Percentiles rank a stretch among this genome's conserved stretches.
phyloP scores from a whole-genome alignment of 805 yeast genomes.

The Nakazawaea ambrosiae region DNA sequence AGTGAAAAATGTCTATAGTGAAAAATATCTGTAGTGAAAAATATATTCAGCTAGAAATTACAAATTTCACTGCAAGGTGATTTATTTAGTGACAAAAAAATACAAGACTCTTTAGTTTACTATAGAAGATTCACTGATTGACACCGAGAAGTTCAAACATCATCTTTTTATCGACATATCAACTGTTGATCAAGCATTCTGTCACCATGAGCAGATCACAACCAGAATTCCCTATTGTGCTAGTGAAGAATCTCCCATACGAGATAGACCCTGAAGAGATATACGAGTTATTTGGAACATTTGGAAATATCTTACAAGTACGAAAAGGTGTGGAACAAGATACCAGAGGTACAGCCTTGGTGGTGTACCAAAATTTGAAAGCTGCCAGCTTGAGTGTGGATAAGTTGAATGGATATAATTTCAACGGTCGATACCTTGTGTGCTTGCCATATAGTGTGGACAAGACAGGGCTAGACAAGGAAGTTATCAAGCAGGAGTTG shows the following conservation, averaged over 20 bases:
- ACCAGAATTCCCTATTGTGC: constrained; percentile 28
- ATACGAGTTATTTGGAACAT: constrained; percentile 45
- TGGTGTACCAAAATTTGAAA: constrained; percentile 41
- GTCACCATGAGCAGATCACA: constrained; percentile 3
- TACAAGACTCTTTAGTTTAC: no score
- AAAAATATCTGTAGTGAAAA: no score
- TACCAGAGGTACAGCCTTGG: constrained; percentile 46
- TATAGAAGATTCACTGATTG: no score
- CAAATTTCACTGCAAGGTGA: no score
- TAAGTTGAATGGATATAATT: constrained; percentile 55
- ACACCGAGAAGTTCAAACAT: no score
- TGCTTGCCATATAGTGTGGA: constrained; percentile 42
- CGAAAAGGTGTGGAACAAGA: constrained; percentile 32
- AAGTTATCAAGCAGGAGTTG: constrained; percentile 13
- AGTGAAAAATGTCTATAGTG: no score
- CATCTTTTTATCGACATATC: no score
- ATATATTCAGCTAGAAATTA: no score
- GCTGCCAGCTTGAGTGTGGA: constrained; percentile 45
- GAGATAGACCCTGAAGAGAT: constrained; percentile 37
- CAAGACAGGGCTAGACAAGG: constrained; percentile 20
- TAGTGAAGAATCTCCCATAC: constrained; percentile 54
- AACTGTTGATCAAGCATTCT: no score
- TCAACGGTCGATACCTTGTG: constrained; percentile 51
- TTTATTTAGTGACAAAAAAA: no score
- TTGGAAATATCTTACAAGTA: constrained; percentile 51